phyloP scores from a whole-genome alignment of 805 yeast species.

The Schwanniomyces sp. region DNA sequence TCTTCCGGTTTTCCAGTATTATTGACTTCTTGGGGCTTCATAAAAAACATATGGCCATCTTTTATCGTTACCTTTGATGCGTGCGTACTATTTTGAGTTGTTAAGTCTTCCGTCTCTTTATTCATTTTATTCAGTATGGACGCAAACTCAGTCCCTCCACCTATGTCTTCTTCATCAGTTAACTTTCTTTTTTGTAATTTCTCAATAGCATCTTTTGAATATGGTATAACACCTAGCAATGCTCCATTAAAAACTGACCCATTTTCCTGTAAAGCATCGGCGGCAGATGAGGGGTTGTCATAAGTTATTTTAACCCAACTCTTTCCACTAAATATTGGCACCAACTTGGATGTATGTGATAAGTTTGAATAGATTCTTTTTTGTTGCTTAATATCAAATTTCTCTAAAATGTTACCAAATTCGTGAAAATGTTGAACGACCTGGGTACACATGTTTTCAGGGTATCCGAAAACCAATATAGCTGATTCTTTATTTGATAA shows the following conservation, averaged over 20 bases:
- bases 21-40: constrained; percentile 18
- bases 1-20: constrained; percentile 16
- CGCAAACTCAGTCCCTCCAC: constrained; percentile 27
- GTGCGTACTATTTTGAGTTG: constrained; percentile 15
- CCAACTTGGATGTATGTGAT: constrained; percentile 16
- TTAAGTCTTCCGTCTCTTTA: constrained; percentile 8
- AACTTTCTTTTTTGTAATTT: constrained; percentile 51
- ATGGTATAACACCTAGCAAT: constrained; percentile 69
- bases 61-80: constrained; percentile 35
- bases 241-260: constrained; percentile 69
- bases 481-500: constrained; percentile 52
- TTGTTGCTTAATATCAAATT: constrained; percentile 47
- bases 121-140: constrained; percentile 8
- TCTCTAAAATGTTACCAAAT: constrained; percentile 79
- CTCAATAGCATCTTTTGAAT: constrained; percentile 59
- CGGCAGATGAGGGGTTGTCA: constrained; percentile 70
- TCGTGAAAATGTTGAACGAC: constrained; percentile 73
- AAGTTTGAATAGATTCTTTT: constrained; percentile 7
- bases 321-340: constrained; percentile 79
- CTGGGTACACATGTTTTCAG: constrained; percentile 66
- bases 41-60: constrained; percentile 39
- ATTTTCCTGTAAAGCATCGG: constrained; percentile 82
- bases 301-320: constrained; percentile 93
- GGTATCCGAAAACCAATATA: constrained; percentile 85
- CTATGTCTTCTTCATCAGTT: constrained; percentile 47